phyloP scores from a whole-genome alignment of 2,329 filamentous ascomycete species.

The Nakataea oryzae region DNA sequence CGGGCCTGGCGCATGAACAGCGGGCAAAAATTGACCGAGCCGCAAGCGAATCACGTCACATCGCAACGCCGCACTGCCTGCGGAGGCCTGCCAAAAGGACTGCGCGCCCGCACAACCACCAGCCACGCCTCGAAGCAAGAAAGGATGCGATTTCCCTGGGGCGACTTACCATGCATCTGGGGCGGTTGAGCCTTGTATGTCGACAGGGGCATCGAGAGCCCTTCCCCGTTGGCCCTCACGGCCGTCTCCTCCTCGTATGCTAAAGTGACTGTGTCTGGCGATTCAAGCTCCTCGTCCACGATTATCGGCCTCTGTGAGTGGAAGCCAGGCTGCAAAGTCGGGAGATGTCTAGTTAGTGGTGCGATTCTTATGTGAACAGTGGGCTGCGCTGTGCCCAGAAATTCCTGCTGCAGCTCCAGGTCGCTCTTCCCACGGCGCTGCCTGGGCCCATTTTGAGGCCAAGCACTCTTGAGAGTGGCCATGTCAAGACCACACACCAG shows the following conservation, averaged over 20 bases:
- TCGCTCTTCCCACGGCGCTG: neutral
- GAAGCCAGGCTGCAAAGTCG: conserved; percentile 33
- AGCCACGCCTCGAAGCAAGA: neutral
- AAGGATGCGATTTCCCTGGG: neutral
- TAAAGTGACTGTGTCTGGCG: conserved; percentile 45
- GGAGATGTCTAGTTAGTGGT: neutral
- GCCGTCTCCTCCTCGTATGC: conserved; percentile 45
- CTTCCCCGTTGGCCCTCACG: conserved; percentile 40
- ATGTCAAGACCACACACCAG: neutral
- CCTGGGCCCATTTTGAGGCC: neutral
- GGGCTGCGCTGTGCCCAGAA: neutral
- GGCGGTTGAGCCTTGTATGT: conserved; percentile 70
- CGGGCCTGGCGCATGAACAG: neutral
- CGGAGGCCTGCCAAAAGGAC: neutral
- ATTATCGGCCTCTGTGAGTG: conserved; percentile 46
- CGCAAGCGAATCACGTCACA: neutral
- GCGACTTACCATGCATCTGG: conserved; percentile 72
- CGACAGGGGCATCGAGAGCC: conserved; percentile 63
- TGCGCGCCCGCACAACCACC: too few species aligned
- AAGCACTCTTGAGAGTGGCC: neutral
- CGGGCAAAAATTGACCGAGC: neutral
- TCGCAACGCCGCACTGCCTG: neutral
- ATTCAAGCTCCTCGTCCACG: conserved; percentile 46
- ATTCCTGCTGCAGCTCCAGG: too few species aligned
- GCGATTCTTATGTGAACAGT: neutral